Evolutionary conservation across 495 filamentous ascomycete genomes (phyloP), one percentile per base, ranked within the genome.

Genomic region (Lindgomyces ingoldianus): DNA sequence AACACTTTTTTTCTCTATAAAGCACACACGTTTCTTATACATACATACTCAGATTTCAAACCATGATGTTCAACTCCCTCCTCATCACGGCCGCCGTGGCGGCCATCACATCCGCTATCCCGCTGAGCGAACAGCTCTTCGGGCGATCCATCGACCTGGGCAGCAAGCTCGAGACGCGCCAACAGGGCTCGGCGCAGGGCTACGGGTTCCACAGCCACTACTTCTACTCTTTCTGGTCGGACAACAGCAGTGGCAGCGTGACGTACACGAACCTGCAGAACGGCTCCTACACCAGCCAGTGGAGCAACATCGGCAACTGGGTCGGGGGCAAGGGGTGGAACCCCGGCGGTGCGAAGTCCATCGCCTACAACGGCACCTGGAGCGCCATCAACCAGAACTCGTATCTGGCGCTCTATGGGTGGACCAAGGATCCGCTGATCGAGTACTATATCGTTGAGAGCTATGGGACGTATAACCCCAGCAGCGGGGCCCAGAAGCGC

Each of bases 371-470:
- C 12, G 85, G 81, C 39, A 74, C 71, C 45, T 87, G 83, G 76
- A 78, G 72, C 26, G 79, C 83, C 50, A 77, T 74, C 8, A 84
- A 84, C 22, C 45, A 54, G 27, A 57, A 64, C 26, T 54, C 60
- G 83, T 87, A 87, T 70, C 79, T 88, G 27, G 65, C 83, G 45
- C 75, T 88, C 64, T 86, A 87, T 70, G 84, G 84, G 48, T 87
- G 84, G 85, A 86, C 83, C 30, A 78, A 73, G 6, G 76, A 78
- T 71, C 85, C 85, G 0, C 77, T 87, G 3, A 77, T 86, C 57
- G 85, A 88, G 64, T 87, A 86, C 75, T 87, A 87, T 74, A 80
- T 88, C 60, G 72, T 87, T 51, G 85, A 87, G 69, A 74, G 75
- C 67, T 85, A 77, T 72, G 83, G 82, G 36, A 74, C 65, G 50